These are phyloP conservation scores for Chaetomiaceae sp. DNA, from an alignment of 2,329 filamentous ascomycete species.

Conservation along the genomic window DNA sequence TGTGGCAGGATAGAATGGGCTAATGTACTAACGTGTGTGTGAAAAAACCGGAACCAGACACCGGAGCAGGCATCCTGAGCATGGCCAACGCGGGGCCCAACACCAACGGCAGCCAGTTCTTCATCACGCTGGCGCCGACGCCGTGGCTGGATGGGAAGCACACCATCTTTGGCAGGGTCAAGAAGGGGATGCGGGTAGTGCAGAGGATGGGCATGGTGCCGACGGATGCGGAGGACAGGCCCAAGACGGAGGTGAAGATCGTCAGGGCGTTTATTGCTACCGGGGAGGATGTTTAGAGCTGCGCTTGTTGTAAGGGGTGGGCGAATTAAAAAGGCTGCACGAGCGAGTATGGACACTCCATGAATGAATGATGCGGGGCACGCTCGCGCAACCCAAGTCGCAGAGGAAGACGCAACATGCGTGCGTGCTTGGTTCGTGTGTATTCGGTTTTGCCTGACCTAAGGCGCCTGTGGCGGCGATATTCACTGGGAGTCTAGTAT, in stretches of 20 bases:
- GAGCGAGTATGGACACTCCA: background rate
- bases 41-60: too few relatives aligned
- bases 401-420: too few relatives aligned
- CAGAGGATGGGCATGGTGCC: slow-evolving; percentile 84
- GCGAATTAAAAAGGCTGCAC: background rate
- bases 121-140: slow-evolving; percentile 88
- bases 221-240: slow-evolving; percentile 76
- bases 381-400: too few relatives aligned
- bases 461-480: background rate
- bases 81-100: slow-evolving; percentile 96
- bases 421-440: background rate
- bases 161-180: slow-evolving; percentile 91
- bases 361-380: background rate
- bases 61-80: slow-evolving; percentile 84
- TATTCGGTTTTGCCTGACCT: background rate
- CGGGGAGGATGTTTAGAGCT: too few relatives aligned
- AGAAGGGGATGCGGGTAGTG: slow-evolving; percentile 75
- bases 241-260: slow-evolving; percentile 78
- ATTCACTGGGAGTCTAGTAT: background rate
- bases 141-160: slow-evolving; percentile 97
- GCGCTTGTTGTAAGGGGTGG: too few relatives aligned
- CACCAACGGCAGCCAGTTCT: slow-evolving; percentile 94
- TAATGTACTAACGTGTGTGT: too few relatives aligned
- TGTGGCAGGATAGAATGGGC: too few relatives aligned
- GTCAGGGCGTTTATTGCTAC: slow-evolving; percentile 58